Evolutionary conservation across 2,329 filamentous ascomycete species (phyloP).

Genomic region (Monosporascus sp.): DNA sequence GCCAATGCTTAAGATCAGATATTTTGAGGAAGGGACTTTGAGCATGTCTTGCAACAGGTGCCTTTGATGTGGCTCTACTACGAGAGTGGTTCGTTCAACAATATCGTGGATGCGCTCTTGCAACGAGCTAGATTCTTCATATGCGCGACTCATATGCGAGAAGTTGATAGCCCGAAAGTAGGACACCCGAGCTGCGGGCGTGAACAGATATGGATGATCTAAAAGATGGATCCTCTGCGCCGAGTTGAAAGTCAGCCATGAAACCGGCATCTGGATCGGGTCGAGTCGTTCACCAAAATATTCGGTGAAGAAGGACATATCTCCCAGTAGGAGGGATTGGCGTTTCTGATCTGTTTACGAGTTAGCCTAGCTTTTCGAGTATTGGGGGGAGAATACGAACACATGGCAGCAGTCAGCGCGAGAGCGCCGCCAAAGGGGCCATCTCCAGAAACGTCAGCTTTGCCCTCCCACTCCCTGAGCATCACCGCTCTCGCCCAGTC

Average conservation of each 20-base stretch:
- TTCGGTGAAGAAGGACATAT: constrained; percentile 67
- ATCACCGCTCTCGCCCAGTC: constrained; percentile 73
- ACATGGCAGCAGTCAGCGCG: constrained; percentile 65
- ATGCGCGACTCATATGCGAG: constrained; percentile 74
- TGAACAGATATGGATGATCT: constrained; percentile 77
- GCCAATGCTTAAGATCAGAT: constrained; percentile 64
- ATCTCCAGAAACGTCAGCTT: constrained; percentile 62
- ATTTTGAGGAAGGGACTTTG: constrained; percentile 62
- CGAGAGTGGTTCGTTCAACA: constrained; percentile 47
- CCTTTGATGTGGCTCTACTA: constrained; percentile 53
- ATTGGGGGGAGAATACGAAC: constrained; percentile 41
- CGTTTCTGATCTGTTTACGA: constrained; percentile 51
- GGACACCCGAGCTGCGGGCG: constrained; percentile 62
- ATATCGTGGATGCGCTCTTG: constrained; percentile 52
- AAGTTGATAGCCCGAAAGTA: constrained; percentile 90
- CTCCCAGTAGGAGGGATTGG: constrained; percentile 57
- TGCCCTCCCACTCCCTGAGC: constrained; percentile 75
- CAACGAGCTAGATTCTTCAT: constrained; percentile 60
- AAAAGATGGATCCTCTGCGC: constrained; percentile 69
- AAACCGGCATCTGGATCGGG: constrained; percentile 64
- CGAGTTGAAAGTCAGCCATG: constrained; percentile 59
- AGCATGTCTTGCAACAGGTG: constrained; percentile 58
- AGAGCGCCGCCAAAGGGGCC: constrained; percentile 73
- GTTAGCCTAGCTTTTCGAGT: constrained; percentile 13
- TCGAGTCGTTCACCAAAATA: constrained; percentile 74